Base-by-base conservation (phyloP, 768 basidiomycete genomes). In the Lyophyllum decastes region DNA sequence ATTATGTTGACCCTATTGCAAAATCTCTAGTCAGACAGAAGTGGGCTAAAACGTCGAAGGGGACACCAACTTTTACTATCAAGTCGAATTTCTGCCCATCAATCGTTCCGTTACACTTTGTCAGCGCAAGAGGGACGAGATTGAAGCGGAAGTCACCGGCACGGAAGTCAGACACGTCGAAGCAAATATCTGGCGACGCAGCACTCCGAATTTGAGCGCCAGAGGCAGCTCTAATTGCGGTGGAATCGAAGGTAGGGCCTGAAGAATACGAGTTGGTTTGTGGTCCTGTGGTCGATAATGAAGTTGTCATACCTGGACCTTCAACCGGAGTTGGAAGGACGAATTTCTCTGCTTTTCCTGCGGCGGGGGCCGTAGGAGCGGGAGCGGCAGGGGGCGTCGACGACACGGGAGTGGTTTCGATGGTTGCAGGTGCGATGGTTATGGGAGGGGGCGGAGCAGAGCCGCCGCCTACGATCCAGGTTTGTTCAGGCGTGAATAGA, bases 31-130 rank as follows among this genome's bases (percentile, higher is more conserved):
- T 38, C 11, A 38, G 35, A 11, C 9, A 12, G 35, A 16, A 17
- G 61, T 62, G 22, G 61, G 63, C 25, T 63, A 58, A 33, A 64
- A 64, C 49, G 59, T 62, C 16, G 51, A 6, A 62, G 63, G n/a
- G 49, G n/a, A 54, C 14, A 19, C 25, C 17, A 44, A 65, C 67
- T 61, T 66, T 65, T 12, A 70, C 70, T 49, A 74, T 65, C 43
- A 74, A 61, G 54, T 74, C 73, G 49, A 69, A 74, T 57, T 70
- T 68, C 56, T 73, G 72, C 5, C 66, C 70, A 9, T 64, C 69
- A 10, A 67, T 54, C 6, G 58, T 49, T 2, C 64, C 26, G 44
- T 72, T 64, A 54, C 73, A 72, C n/a, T 56, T 56, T 58, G 66
- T 66, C 45, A 70, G 21, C 2, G 65, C 59, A 26, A 72, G 50